phyloP scores from a whole-genome alignment of 1,284 basidiomycete species.

The Naganishia albida region DNA sequence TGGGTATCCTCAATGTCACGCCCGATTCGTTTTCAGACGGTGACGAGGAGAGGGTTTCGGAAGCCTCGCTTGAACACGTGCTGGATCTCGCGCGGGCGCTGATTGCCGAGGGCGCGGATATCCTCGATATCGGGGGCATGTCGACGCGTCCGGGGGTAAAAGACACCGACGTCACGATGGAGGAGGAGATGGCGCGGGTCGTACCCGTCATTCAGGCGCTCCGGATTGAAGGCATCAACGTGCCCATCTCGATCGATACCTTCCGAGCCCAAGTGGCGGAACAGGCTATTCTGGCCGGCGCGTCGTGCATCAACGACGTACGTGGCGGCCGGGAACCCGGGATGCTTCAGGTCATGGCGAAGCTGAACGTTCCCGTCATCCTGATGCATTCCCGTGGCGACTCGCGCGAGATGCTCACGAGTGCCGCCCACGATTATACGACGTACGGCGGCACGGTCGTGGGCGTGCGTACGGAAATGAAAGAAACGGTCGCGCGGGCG shows the following conservation, averaged over 20 bases:
- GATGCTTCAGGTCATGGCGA: conserved; percentile 70
- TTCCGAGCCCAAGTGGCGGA: conserved; percentile 82
- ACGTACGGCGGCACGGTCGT: conserved; percentile 61
- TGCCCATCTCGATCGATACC: conserved; percentile 85
- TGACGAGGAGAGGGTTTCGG: conserved; percentile 23
- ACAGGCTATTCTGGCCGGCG: conserved; percentile 76
- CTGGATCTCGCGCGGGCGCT: conserved; percentile 44
- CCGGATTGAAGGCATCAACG: conserved; percentile 45
- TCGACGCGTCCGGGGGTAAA: conserved; percentile 73
- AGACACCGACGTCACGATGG: conserved; percentile 65
- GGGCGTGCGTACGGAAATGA: conserved; percentile 75
- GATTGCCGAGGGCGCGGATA: conserved; percentile 64
- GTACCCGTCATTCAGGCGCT: conserved; percentile 67
- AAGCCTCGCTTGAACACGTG: conserved; percentile 16
- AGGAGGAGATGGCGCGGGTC: conserved; percentile 75
- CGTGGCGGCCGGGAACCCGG: conserved; percentile 65
- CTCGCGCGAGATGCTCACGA: conserved; percentile 59
- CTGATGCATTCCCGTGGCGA: conserved; percentile 93
- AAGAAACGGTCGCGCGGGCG: conserved; percentile 66
- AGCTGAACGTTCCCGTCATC: conserved; percentile 66
- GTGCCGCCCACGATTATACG: conserved; percentile 69
- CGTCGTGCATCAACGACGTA: conserved; percentile 94
- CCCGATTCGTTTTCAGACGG: conserved; percentile 98
- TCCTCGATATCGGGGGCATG: conserved; percentile 92
- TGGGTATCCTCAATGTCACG: conserved; percentile 93